Percentiles rank a stretch among this genome's conserved stretches.
phyloP scores from a whole-genome alignment of 805 yeast genomes.

The Limtongia smithiae region DNA sequence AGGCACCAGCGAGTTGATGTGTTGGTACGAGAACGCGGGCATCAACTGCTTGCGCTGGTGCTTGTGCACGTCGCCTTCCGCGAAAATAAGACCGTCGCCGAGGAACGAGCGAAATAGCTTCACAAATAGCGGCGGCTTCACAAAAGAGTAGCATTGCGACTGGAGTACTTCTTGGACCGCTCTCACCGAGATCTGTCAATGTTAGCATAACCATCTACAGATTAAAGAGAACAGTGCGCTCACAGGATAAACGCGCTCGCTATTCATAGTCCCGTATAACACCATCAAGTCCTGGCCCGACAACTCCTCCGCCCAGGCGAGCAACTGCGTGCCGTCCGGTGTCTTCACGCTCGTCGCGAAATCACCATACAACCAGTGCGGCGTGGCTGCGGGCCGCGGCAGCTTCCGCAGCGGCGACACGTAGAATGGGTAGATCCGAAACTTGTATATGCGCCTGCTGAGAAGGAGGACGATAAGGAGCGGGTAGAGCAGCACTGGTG shows the following conservation, averaged over 20 bases:
- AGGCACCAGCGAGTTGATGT: constrained; percentile 17
- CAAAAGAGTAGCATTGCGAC: constrained; percentile 17
- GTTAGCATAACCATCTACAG: background rate
- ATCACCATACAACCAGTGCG: constrained; percentile 19
- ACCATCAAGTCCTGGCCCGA: constrained; percentile 10
- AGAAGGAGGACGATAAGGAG: constrained; percentile 2
- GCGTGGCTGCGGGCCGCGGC: constrained; percentile 4
- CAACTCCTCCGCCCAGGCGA: constrained; percentile 10
- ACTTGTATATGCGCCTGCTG: constrained; percentile 9
- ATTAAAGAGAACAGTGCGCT: background rate
- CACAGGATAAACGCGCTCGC: constrained; percentile 13
- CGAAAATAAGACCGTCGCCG: constrained; percentile 23
- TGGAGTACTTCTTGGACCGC: constrained; percentile 18
- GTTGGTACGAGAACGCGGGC: constrained; percentile 21
- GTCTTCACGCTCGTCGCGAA: background rate
- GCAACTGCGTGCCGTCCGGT: constrained; percentile 1
- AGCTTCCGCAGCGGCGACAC: constrained; percentile 14
- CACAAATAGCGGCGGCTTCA: constrained; percentile 18
- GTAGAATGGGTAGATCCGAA: constrained; percentile 19
- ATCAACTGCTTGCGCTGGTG: constrained; percentile 20
- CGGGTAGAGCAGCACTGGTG: constrained; percentile 1
- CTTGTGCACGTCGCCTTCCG: constrained; percentile 26
- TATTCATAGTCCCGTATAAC: constrained; percentile 6
- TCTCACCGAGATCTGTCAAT: background rate
- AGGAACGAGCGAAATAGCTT: constrained; percentile 9